phyloP scores from a whole-genome alignment of 768 basidiomycete species.

The Hericium erinaceus region DNA sequence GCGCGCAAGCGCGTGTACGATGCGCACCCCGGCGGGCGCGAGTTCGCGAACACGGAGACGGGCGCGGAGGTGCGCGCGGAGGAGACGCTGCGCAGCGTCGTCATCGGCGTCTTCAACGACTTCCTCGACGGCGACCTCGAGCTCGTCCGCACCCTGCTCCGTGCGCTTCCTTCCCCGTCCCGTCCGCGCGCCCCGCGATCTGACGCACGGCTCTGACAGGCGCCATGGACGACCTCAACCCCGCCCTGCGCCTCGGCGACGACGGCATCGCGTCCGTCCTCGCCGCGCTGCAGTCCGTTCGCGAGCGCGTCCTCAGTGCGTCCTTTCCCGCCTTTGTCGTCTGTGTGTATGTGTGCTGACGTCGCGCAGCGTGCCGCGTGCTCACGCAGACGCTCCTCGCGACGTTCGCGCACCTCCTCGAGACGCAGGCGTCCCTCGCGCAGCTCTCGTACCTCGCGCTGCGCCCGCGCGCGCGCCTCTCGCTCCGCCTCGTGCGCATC shows the following conservation, averaged over 20 bases:
- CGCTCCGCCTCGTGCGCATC: constrained; percentile 69
- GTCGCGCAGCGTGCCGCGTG: constrained; percentile 55
- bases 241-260: constrained; percentile 65
- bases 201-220: constrained; percentile 27
- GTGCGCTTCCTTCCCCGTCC: constrained; percentile 31
- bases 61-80: constrained; percentile 52
- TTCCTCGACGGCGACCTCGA: constrained; percentile 85
- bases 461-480: constrained; percentile 63
- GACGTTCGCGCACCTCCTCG: constrained; percentile 69
- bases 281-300: constrained; percentile 54
- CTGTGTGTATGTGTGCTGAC: constrained; percentile 6
- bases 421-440: constrained; percentile 70
- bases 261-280: constrained; percentile 76
- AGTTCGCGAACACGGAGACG: constrained; percentile 43
- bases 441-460: constrained; percentile 73
- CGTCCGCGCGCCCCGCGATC: not conserved
- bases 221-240: constrained; percentile 73
- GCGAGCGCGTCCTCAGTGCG: constrained; percentile 68
- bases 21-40: constrained; percentile 32
- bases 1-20: constrained; percentile 64
- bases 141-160: constrained; percentile 65
- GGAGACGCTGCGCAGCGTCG: constrained; percentile 69
- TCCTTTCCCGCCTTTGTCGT: constrained; percentile 5
- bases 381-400: constrained; percentile 67
- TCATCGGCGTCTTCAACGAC: constrained; percentile 69